Conservation (phyloP, 2,329 filamentous ascomycete genomes). For the Hypoxylon sp. region DNA sequence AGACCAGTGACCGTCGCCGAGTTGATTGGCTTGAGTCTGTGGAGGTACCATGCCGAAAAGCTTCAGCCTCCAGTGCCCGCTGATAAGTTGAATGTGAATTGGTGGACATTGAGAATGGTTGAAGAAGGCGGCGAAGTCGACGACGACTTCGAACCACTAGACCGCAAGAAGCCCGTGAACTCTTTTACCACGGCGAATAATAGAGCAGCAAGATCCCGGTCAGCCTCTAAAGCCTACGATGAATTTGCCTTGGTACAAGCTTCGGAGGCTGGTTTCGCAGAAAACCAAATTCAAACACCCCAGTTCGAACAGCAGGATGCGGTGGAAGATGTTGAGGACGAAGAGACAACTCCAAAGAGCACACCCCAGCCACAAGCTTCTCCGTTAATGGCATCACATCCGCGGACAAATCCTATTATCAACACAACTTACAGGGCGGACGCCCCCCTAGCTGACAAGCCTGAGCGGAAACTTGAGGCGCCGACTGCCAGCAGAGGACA, state of each 20-base stretch:
- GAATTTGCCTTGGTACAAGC: slow-evolving; percentile 86
- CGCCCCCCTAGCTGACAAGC: slow-evolving; percentile 68
- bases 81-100: slow-evolving; percentile 81
- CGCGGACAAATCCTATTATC: slow-evolving; percentile 70
- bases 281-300: slow-evolving; percentile 77
- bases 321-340: slow-evolving; percentile 54
- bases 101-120: slow-evolving; percentile 86
- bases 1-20: slow-evolving; percentile 80
- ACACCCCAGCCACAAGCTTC: slow-evolving; percentile 61
- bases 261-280: slow-evolving; percentile 73
- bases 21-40: slow-evolving; percentile 83
- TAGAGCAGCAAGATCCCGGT: slow-evolving; percentile 70
- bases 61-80: slow-evolving; percentile 73
- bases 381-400: slow-evolving; percentile 51
- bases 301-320: slow-evolving; percentile 71
- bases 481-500: slow-evolving; percentile 68
- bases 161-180: slow-evolving; percentile 78
- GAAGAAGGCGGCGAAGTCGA: slow-evolving; percentile 88
- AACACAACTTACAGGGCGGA: slow-evolving; percentile 71
- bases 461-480: slow-evolving; percentile 61
- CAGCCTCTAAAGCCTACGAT: slow-evolving; percentile 82
- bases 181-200: slow-evolving; percentile 88
- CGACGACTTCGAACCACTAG: slow-evolving; percentile 84
- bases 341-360: slow-evolving; percentile 62
- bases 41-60: slow-evolving; percentile 83